Percentiles rank a stretch among this genome's conserved stretches.
phyloP scores from a whole-genome alignment of 257 asterid species.

The Schizonepeta tenuifolia region DNA sequence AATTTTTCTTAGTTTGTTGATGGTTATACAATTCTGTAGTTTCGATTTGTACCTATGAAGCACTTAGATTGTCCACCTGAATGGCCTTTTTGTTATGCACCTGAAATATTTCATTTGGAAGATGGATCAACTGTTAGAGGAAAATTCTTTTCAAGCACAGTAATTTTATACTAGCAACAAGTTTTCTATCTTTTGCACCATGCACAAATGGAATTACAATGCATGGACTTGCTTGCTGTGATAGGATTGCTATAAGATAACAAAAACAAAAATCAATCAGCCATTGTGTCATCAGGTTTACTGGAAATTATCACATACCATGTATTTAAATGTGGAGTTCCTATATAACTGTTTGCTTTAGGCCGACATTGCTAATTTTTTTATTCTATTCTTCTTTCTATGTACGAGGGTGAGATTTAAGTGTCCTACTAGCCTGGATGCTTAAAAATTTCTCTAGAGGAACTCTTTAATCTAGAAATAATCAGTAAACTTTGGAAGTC shows the following conservation, averaged over 20 bases:
- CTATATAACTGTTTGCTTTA: not conserved
- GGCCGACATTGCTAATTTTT: not conserved
- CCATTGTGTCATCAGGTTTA: not conserved
- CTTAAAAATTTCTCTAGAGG: not conserved
- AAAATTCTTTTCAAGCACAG: not conserved
- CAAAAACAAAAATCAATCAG: not conserved
- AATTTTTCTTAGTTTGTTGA: not conserved
- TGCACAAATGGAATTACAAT: not conserved
- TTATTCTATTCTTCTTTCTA: not conserved
- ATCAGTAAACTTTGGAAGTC: not conserved
- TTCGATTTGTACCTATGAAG: conserved; percentile 7
- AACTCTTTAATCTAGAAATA: not conserved
- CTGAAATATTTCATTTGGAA: conserved; percentile 15
- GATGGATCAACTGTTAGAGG: not conserved
- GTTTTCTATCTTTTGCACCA: not conserved
- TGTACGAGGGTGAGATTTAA: not conserved
- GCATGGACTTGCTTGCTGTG: not conserved
- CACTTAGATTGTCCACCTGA: not conserved
- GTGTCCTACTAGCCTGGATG: not conserved
- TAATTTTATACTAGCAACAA: not conserved
- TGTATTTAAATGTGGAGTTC: not conserved
- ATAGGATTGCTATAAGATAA: not conserved
- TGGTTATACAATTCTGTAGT: not conserved
- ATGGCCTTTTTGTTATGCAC: not conserved
- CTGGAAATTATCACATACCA: not conserved